Evolutionary conservation across 345 rosid species (phyloP), one percentile per base, ranked within the genome.

Genomic region (Lepidium sativum): DNA sequence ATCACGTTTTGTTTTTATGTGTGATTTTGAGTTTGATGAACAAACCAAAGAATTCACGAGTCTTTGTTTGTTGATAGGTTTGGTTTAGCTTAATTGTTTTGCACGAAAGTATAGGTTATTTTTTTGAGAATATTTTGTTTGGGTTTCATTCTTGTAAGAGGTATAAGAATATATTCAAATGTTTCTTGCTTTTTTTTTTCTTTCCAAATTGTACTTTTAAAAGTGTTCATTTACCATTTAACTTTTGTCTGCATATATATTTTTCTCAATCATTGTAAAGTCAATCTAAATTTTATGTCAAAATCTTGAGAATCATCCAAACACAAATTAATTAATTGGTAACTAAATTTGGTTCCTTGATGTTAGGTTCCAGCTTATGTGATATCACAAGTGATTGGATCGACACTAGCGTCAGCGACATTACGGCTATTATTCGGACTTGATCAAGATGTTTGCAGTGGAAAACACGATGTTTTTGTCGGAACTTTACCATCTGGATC

Each of bases 401-500:
- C 99, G 8, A 84, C 95, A 1, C 69, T 95, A 0, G 97, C 96
- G 0, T 82, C 92, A 0, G 96, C 91, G 9, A 95, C 97, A 2
- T 79, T 95, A 8, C 68, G 96, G 13, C 54, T 91, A 42, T 20
- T 94, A 23, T 91, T 94, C 45, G 70, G 73, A 23, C 70, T 75
- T 8, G 69, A 75, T 51, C 49, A 74, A 0, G 74, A 74, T 18
- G 78, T 74, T 34, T 74, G 78, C 44, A 70, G 69, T 0, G 99
- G 92, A 6, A 62, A 72, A 9, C 81, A 88, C 4, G 78, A 94
- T 50, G 84, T 73, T 0, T 94, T 94, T 15, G 71, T 79, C 0
- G 99, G 99, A 72, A 90, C 99, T 4, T 14, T 74, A 17, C 97
- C 99, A 1, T 39, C 84, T 0, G 99, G 99, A 1, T 63, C 96